Conservation (phyloP, 768 basidiomycete genomes). For the Mycena vulgaris region DNA sequence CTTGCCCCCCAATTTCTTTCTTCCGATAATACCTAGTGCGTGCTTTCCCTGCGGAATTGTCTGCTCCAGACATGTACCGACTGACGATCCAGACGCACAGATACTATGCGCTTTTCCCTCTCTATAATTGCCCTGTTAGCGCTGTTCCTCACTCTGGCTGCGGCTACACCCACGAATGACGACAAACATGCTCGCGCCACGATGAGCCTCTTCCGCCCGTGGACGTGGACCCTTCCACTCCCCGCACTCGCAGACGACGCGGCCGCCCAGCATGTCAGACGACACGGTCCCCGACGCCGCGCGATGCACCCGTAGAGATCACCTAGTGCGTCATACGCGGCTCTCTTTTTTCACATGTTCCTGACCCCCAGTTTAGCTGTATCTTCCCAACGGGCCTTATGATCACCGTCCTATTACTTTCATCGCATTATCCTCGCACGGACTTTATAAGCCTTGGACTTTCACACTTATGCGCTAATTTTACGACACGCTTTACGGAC, state of each 20-base stretch:
- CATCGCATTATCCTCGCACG: no score
- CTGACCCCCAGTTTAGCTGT: no score
- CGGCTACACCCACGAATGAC: background rate
- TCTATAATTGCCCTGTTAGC: slow-evolving; percentile 17
- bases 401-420: no score
- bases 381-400: no score
- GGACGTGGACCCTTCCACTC: slow-evolving; percentile 19
- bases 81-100: background rate
- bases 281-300: slow-evolving; percentile 27
- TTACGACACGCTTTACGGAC: no score
- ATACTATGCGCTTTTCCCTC: slow-evolving; percentile 25
- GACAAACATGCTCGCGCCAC: background rate
- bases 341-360: no score
- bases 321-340: background rate
- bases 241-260: background rate
- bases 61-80: background rate
- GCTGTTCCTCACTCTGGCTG: slow-evolving; percentile 10
- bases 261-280: slow-evolving; percentile 9
- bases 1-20: background rate
- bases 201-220: slow-evolving; percentile 28
- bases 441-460: no score
- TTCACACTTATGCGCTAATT: no score
- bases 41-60: no score
- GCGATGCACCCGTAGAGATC: slow-evolving; percentile 23
- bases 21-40: slow-evolving; percentile 1